Evolutionary conservation across 192 early-diverging fungal species (phyloP), one percentile per base, ranked within the genome.

Genomic region (Backusella luteola): DNA sequence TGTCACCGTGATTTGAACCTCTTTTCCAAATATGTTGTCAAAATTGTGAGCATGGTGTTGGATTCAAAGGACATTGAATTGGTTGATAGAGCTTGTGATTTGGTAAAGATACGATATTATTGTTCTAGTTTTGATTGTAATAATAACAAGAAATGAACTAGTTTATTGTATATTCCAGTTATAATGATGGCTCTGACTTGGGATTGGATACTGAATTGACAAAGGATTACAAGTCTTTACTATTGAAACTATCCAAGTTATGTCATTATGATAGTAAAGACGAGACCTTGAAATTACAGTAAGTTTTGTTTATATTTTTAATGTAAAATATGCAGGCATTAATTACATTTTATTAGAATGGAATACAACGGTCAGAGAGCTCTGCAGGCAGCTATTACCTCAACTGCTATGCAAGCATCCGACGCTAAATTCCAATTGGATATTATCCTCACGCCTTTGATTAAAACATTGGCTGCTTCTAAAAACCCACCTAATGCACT

Each of bases 11-110:
- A 96, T 72, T 82, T 95, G 49, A 91, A 93, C 75, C 87, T 96
- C 39, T 96, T 97, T 80, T 92, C 93, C 23, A 91, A 91, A 74
- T 88, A 92, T 75, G 84, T 95, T 71, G 87, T 97, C 17, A 90
- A 89, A 66, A 84, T 94, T 36, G 83, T 94, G 15, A 85, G 88
- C 21, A 84, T 84, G 26, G 82, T 87, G 21, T 74, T 93, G 15
- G 81, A 85, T 29, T 85, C 83, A 26, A 83, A 86, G 23, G 89
- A 94, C 67, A 53, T 85, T 26, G 91, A 88, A 41, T 80, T 96
- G 53, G 67, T 90, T 1, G 71, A 86, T 72, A 77, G 84, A 1
- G 91, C 92, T 46, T 85, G 89, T 39, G 83, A 79, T 39, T 90
- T 90, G n/a, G 91, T 92, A 81, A 44, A 44, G 4, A 44, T 32